Evolutionary conservation across 1,139 yeast species (phyloP), one percentile per base, ranked within the genome.

Genomic region (Geotrichum carabidarum): DNA sequence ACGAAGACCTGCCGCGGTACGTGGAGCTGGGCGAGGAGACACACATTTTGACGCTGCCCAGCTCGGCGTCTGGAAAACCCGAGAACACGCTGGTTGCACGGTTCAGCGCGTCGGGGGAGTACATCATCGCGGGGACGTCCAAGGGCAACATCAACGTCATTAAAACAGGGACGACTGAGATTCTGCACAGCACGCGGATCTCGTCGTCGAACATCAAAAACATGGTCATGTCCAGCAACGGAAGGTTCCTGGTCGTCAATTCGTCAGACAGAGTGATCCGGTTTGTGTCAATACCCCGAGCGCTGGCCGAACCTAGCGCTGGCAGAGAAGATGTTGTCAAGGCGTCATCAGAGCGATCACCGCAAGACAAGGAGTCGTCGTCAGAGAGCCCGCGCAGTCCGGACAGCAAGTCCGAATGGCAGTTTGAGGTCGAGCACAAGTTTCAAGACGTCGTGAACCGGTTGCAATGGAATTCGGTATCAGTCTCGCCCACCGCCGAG

Each of bases 361-460:
- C 27, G 27, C 27, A 22, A 5, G 27, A 22, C 4, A 22, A 22
- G 27, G 27, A 22, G 27, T 22, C 27, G 3, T 22, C 27, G 27
- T 22, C 27, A 22, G 27, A 22, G 27, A 22, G 27, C 27, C 27
- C 27, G 27, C 27, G 27, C 4, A 22, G 27, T 5, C 27, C 27
- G 3, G 27, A 22, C 27, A 22, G 5, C 5, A 22, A 22, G 27
- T 22, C 27, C 3, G 27, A 22, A 3, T 80, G 84, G 79, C 82
- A 77, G 41, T 74, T 88, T 49, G 89, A 84, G 54, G 74, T 84
- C 3, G 91, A 84, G 61, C 94, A 87, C 68, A 84, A 82, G 65
- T 91, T 89, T 66, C 96, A 90, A 68, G 97, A 91, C 68, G 90
- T 88, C 53, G 95, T 91, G 45, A 91, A 90, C 69, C 74, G 86